phyloP scores from a whole-genome alignment of 2,329 filamentous ascomycete genomes.

The Cladosporium sp. region DNA sequence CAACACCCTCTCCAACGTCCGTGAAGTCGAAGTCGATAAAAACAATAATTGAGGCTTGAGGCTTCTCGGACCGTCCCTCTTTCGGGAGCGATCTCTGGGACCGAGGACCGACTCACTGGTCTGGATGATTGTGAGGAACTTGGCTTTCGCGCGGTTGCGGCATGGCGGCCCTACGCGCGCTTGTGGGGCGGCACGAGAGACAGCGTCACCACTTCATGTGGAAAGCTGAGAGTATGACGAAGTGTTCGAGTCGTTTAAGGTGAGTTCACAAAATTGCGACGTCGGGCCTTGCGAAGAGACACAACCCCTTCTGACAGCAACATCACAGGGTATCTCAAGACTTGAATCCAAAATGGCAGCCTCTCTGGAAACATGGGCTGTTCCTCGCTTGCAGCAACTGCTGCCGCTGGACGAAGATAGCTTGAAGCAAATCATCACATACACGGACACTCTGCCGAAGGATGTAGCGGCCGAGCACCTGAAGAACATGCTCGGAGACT shows the following conservation, averaged over 20 bases:
- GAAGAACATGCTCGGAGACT: slow-evolving; percentile 82
- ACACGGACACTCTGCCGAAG: slow-evolving; percentile 72
- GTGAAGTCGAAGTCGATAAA: slow-evolving; percentile 6
- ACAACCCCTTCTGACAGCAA: not conserved
- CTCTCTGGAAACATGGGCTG: slow-evolving; percentile 47
- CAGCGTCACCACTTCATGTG: not conserved
- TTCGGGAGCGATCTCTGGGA: not conserved
- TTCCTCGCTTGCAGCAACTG: slow-evolving; percentile 71
- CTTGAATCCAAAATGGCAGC: slow-evolving; percentile 18
- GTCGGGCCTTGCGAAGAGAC: not conserved
- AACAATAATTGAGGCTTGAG: slow-evolving; percentile 3
- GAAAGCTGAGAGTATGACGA: slow-evolving; percentile 4
- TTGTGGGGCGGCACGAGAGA: not conserved
- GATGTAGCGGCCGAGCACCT: slow-evolving; percentile 78
- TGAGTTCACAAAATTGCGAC: not conserved
- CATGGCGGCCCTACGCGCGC: not conserved
- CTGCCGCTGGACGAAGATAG: slow-evolving; percentile 83
- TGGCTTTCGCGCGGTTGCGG: not conserved
- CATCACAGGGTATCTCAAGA: too few relatives aligned
- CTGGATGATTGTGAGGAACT: not conserved
- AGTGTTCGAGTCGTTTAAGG: not conserved
- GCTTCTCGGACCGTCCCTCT: slow-evolving; percentile 4
- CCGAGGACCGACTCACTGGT: too few relatives aligned
- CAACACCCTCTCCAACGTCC: not conserved
- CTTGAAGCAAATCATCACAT: slow-evolving; percentile 77